These are phyloP conservation scores for Leishmania turanica DNA, from an alignment of 208 protist species.

Conservation along the genomic window DNA sequence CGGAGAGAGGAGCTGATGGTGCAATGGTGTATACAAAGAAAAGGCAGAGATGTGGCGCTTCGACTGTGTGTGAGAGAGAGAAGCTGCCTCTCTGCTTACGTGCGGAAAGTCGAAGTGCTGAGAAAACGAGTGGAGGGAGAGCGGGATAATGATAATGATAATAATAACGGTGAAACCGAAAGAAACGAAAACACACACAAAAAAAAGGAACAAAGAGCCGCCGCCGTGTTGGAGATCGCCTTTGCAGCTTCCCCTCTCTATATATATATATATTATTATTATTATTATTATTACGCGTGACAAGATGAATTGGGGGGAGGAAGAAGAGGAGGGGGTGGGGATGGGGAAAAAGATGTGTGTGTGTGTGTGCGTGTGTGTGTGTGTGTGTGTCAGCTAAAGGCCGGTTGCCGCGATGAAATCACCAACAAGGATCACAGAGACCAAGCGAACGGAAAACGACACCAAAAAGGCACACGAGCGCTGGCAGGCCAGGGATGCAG, in stretches of 20 bases:
- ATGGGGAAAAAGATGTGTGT: not conserved
- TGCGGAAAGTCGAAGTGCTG: not conserved
- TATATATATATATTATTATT: no score
- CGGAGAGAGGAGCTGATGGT: not conserved
- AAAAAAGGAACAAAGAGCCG: not conserved
- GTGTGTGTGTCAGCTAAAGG: not conserved
- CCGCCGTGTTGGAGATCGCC: not conserved
- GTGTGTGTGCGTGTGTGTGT: not conserved
- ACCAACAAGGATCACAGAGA: not conserved
- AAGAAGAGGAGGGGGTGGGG: no score
- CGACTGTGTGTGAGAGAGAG: not conserved
- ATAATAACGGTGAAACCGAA: not conserved
- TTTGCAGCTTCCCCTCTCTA: not conserved
- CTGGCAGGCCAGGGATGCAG: not conserved
- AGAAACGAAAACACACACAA: no score
- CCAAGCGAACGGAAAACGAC: not conserved
- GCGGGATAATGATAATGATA: not conserved
- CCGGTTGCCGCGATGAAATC: not conserved
- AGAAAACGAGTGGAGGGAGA: slow-evolving; percentile 4
- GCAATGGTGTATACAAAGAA: not conserved
- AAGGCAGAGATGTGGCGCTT: not conserved
- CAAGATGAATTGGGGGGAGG: no score
- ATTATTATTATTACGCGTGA: no score
- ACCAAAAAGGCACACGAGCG: not conserved
- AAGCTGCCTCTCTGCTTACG: not conserved